Evolutionary conservation across 441 rosid genomes (phyloP).

Genomic region (Bruguiera hainesii): DNA sequence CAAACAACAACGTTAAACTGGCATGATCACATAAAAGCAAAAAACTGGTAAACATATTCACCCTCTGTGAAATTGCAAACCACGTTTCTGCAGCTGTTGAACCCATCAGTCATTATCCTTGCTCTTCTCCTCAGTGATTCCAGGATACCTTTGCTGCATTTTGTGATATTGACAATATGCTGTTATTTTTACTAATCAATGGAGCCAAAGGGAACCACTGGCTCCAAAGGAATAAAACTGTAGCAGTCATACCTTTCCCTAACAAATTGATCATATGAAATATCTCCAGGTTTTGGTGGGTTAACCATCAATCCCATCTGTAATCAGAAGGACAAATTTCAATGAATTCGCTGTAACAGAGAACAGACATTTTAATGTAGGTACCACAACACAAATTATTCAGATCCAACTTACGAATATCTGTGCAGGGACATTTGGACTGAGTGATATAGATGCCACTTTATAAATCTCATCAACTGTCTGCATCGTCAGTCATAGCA

Average conservation of each 20-base stretch:
- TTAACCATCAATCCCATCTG: slow-evolving; percentile 98
- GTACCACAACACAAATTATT: slow-evolving; percentile 3
- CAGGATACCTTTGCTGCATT: slow-evolving; percentile 76
- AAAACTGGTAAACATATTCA: slow-evolving; percentile 15
- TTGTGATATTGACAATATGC: slow-evolving; percentile 8
- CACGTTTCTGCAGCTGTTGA: slow-evolving; percentile 95
- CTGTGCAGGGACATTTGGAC: slow-evolving; percentile 97
- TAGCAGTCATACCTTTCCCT: slow-evolving; percentile 68
- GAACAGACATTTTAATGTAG: slow-evolving; percentile 8
- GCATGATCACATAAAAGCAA: neutral
- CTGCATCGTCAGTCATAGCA: slow-evolving; percentile 41
- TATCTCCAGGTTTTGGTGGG: slow-evolving; percentile 91
- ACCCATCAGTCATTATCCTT: slow-evolving; percentile 91
- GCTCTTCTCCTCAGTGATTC: slow-evolving; percentile 95
- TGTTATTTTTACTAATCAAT: slow-evolving; percentile 18
- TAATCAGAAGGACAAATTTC: slow-evolving; percentile 14
- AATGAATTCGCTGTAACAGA: neutral
- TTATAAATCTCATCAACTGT: slow-evolving; percentile 92
- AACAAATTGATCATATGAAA: slow-evolving; percentile 69
- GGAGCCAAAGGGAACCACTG: neutral
- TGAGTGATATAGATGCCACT: slow-evolving; percentile 79
- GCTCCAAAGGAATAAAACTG: slow-evolving; percentile 7
- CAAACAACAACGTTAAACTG: slow-evolving; percentile 1
- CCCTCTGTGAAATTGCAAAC: slow-evolving; percentile 98
- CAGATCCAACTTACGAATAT: slow-evolving; percentile 69